Percentiles rank a stretch among this genome's conserved stretches.
Evolutionary conservation across 164 flowering plant genomes (phyloP).

Genomic region (Liriodendron chinense): DNA sequence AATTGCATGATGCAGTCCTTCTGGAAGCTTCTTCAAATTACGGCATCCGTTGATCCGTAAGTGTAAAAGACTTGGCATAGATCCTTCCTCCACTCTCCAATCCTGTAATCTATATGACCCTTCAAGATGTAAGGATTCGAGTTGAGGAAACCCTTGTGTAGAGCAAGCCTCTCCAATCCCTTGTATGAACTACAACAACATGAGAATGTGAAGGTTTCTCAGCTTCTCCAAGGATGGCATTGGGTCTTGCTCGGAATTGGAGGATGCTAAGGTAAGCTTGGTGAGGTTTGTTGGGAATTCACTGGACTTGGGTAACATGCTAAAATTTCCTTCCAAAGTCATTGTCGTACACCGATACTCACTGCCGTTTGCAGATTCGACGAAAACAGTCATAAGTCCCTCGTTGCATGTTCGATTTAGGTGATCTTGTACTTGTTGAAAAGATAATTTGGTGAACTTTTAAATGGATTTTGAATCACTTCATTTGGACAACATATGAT

Average conservation of each 20-base stretch:
- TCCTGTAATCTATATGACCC: background rate
- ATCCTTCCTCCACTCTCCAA: background rate
- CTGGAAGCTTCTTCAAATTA: background rate
- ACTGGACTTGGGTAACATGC: too few relatives aligned
- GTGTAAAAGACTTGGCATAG: background rate
- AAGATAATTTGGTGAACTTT: too few relatives aligned
- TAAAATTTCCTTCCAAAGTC: too few relatives aligned
- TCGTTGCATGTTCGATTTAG: too few relatives aligned
- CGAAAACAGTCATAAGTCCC: too few relatives aligned
- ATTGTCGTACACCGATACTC: too few relatives aligned
- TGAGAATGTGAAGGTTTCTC: background rate
- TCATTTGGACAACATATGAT: too few relatives aligned
- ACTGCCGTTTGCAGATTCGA: too few relatives aligned
- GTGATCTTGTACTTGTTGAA: too few relatives aligned
- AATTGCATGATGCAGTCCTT: background rate
- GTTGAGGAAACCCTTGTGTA: background rate
- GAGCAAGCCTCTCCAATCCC: background rate
- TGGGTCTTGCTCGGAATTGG: background rate
- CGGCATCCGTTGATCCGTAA: rapidly evolving
- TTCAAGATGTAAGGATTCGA: background rate
- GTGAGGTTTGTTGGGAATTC: background rate
- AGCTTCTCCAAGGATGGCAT: background rate
- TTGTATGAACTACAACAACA: rapidly evolving
- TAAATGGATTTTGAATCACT: too few relatives aligned
- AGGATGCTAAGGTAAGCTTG: background rate